These are phyloP conservation scores for Hirsutella thompsonii DNA, from an alignment of 2,329 filamentous ascomycete species.

Conservation along the genomic window DNA sequence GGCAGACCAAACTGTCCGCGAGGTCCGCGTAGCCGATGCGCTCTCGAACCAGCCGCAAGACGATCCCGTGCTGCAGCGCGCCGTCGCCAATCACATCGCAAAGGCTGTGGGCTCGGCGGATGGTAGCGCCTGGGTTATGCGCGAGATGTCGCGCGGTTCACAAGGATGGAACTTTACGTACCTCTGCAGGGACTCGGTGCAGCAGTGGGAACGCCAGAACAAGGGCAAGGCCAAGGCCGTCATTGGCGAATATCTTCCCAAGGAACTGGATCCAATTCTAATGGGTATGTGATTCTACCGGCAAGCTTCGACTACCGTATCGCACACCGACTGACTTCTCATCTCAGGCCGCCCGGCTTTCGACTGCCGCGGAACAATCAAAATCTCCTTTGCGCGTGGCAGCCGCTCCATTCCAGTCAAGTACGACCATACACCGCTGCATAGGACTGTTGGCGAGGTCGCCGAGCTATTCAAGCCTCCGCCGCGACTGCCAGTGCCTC, in stretches of 20 bases:
- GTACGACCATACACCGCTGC: conserved; percentile 44
- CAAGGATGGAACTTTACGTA: conserved; percentile 43
- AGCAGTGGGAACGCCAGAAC: conserved; percentile 35
- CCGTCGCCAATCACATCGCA: conserved; percentile 36
- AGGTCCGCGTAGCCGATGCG: conserved; percentile 30
- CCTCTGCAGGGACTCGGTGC: conserved; percentile 37
- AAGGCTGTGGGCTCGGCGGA: conserved; percentile 29
- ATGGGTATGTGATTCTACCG: conserved; percentile 25
- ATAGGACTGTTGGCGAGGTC: conserved; percentile 40
- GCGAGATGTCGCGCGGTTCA: conserved; percentile 27
- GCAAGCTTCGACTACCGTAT: not conserved
- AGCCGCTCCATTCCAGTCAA: conserved; percentile 35
- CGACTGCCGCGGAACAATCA: conserved; percentile 40
- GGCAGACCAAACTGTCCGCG: conserved; percentile 17
- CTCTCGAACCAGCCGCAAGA: conserved; percentile 35
- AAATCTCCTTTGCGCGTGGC: conserved; percentile 34
- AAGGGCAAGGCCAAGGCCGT: conserved; percentile 25
- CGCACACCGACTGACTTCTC: conserved; percentile 2
- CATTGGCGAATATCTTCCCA: conserved; percentile 36
- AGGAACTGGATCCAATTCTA: conserved; percentile 30
- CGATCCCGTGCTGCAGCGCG: conserved; percentile 33
- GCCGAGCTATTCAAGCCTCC: conserved; percentile 33
- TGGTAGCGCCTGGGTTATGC: conserved; percentile 33
- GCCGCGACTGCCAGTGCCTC: conserved; percentile 17
- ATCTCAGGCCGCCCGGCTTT: conserved; percentile 40